phyloP scores from a whole-genome alignment of 208 protist species.

The Trypanosoma cruzi region DNA sequence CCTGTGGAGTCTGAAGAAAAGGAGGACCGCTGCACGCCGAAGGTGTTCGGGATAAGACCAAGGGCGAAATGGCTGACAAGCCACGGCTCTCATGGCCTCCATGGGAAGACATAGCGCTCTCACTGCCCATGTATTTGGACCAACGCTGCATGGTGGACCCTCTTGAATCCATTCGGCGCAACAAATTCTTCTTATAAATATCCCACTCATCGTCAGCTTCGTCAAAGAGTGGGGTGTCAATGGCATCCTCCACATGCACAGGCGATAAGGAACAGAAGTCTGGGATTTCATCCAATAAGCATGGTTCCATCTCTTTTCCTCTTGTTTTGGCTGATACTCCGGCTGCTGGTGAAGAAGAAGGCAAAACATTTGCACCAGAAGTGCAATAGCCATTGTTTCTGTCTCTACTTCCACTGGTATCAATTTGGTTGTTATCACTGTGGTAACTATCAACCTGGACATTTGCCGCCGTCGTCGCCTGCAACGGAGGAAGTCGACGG shows the following conservation, averaged over 20 bases:
- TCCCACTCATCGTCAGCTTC: conserved; percentile 75
- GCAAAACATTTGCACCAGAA: neutral
- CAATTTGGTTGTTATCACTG: neutral
- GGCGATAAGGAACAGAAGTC: neutral
- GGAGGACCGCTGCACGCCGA: conserved; percentile 8
- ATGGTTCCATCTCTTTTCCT: neutral
- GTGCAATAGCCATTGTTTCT: neutral
- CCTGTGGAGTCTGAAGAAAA: neutral
- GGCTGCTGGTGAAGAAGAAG: neutral
- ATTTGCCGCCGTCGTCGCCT: neutral
- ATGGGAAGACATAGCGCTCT: neutral
- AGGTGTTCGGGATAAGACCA: neutral
- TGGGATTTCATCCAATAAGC: neutral
- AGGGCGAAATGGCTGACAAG: conserved; percentile 8
- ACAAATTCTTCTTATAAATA: conserved; percentile 34
- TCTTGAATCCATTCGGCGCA: neutral
- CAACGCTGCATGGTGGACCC: neutral
- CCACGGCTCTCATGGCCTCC: conserved; percentile 1
- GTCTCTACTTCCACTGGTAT: neutral
- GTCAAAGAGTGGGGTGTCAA: conserved; percentile 27
- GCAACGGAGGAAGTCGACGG: conserved; percentile 21
- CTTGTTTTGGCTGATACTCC: neutral
- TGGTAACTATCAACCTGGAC: neutral
- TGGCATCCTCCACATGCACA: neutral
- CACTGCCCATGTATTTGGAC: conserved; percentile 16